Evolutionary conservation across 345 rosid genomes (phyloP).

Genomic region (Pelargonium nanum): DNA sequence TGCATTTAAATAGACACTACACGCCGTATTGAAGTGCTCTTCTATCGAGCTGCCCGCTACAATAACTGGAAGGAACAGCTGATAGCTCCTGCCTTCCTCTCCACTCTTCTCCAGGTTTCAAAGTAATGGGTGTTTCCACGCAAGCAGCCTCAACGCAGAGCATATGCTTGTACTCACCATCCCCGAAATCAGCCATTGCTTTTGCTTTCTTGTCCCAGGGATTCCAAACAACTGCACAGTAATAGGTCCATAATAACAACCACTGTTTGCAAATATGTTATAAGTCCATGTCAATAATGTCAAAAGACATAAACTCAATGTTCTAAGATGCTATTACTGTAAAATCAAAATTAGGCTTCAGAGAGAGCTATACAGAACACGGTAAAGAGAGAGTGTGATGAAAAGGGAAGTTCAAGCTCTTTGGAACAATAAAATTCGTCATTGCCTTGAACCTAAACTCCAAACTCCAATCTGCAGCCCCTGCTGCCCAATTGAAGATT

Average conservation of each 20-base stretch:
- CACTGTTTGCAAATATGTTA: neutral
- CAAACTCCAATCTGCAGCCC: too few relatives aligned
- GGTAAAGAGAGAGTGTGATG: too few relatives aligned
- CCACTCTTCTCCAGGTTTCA: constrained; percentile 65
- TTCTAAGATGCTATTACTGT: too few relatives aligned
- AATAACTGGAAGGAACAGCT: constrained; percentile 50
- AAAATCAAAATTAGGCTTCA: too few relatives aligned
- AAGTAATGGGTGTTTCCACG: constrained; percentile 39
- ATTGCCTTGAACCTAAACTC: neutral
- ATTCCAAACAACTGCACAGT: constrained; percentile 49
- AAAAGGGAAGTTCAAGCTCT: too few relatives aligned
- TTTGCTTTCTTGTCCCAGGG: constrained; percentile 59
- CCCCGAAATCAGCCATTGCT: constrained; percentile 45
- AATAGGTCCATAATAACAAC: neutral
- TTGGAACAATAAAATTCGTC: too few relatives aligned
- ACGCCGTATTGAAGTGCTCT: constrained; percentile 20
- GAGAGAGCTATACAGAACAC: too few relatives aligned
- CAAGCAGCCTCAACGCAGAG: constrained; percentile 55
- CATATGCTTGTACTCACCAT: constrained; percentile 52
- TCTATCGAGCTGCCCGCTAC: constrained; percentile 46
- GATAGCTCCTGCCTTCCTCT: constrained; percentile 44
- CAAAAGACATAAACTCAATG: neutral
- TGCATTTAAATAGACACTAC: constrained; percentile 9
- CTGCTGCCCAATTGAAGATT: too few relatives aligned
- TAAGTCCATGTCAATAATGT: neutral